Evolutionary conservation across 2,329 filamentous ascomycete genomes (phyloP), one percentile per base, ranked within the genome.

Genomic region (Mycosphaerella arachidis): DNA sequence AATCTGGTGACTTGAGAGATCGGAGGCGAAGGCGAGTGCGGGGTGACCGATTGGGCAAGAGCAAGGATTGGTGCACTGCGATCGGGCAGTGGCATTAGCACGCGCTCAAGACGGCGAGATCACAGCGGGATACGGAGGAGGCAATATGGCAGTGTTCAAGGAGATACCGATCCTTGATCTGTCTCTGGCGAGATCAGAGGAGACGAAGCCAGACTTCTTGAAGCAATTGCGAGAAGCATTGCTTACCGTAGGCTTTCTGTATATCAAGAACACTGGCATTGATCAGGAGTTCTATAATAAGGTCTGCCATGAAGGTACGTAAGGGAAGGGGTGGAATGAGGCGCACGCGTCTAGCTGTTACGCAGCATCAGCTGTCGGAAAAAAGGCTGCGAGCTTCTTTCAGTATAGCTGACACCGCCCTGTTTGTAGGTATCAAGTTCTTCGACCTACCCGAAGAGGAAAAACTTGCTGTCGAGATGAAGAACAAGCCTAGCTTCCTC

Each of bases 231-330:
- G 89, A 16, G 80, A 89, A 74, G 90, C 90, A 0, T 77, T 96
- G 33, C 84, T 96, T 68, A 88, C 93, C 72, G 89, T 95, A n/a
- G 91, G 91, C 1, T 96, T 96, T 70, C 74, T 95, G 24, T 96
- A 96, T 70, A 83, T 96, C 62, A 88, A 87, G 71, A 92, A 95
- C 70, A 87, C 90, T 2, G 89, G 88, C 24, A 86, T 93, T 54
- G 79, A 87, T 5, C 82, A 87, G 16, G 78, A 82, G 43, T 76
- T 93, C 55, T 85, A 89, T 67, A 70, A 83, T 27, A 75, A 82
- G 62, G 89, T 93, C 29, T 85, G 91, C 56, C 69, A 76, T 2
- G 82, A 91, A 69, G 90, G 89, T 35, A 1, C 2, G 31, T 35
- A 12, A 35, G 12, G 7, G 31, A 35, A 35, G 12, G 31, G 12